Conservation (phyloP, 1,139 yeast genomes). For the Scheffersomyces segobiensis region DNA sequence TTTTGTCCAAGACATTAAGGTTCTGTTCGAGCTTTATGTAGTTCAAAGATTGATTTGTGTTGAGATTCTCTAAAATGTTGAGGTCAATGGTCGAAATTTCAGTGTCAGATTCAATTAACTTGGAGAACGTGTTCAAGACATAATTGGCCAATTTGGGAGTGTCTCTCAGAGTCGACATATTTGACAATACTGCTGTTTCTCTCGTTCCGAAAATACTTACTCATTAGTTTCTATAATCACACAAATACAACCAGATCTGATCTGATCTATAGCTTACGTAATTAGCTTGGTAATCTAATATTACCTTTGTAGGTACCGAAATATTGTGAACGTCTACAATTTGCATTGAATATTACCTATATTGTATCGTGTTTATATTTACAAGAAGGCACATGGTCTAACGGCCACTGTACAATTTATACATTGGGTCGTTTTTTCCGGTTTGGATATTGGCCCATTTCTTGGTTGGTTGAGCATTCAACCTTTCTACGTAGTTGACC, state of each 20-base stretch:
- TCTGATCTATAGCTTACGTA: neutral
- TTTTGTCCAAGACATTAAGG: conserved; percentile 36
- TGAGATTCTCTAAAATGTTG: conserved; percentile 53
- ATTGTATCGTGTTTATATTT: conserved; percentile 1
- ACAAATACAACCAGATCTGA: neutral
- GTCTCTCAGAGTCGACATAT: conserved; percentile 31
- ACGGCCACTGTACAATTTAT: conserved; percentile 58
- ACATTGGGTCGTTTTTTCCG: conserved; percentile 48
- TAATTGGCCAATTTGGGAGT: conserved; percentile 30
- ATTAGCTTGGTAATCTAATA: too few species aligned
- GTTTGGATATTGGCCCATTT: conserved; percentile 51
- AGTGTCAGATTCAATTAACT: conserved; percentile 51
- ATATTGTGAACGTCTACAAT: neutral
- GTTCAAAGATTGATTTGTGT: conserved; percentile 58
- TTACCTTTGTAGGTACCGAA: neutral
- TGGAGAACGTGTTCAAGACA: conserved; percentile 26
- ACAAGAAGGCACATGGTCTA: conserved; percentile 14
- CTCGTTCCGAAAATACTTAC: neutral
- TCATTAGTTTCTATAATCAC: neutral
- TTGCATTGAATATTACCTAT: neutral
- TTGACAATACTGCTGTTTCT: neutral
- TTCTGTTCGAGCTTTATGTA: conserved; percentile 56
- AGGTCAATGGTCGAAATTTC: conserved; percentile 54
- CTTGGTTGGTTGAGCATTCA: conserved; percentile 66
- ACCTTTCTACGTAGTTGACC: conserved; percentile 55